Evolutionary conservation across 2,329 filamentous ascomycete species (phyloP).

Genomic region (Alternaria gansuensis): DNA sequence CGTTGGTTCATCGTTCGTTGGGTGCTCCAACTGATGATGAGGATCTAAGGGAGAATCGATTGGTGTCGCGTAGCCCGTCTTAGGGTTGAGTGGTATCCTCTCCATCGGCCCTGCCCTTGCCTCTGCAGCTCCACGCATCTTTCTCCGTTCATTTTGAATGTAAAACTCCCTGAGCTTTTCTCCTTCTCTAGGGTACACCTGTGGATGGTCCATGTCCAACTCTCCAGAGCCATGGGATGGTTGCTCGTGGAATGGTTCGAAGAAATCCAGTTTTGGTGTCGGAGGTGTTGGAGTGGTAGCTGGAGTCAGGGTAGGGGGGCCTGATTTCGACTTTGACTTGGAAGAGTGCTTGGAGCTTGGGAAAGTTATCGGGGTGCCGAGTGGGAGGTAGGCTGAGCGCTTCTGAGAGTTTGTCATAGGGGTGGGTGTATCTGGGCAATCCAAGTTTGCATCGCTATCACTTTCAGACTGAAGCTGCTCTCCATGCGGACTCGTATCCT

Average conservation of each 20-base stretch:
- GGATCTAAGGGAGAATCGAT: too few relatives aligned
- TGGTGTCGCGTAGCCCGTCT: not conserved
- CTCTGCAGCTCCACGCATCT: not conserved
- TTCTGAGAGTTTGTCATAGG: constrained; percentile 32
- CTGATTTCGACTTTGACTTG: not conserved
- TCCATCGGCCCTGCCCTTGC: not conserved
- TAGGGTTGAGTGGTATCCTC: not conserved
- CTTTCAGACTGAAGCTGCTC: constrained; percentile 3
- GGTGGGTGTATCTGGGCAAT: constrained; percentile 34
- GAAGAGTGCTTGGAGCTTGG: not conserved
- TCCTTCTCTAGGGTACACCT: not conserved
- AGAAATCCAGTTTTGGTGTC: constrained; percentile 2
- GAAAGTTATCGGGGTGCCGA: constrained; percentile 11
- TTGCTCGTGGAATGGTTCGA: constrained; percentile 1
- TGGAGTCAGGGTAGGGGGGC: not conserved
- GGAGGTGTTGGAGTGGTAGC: constrained; percentile 6
- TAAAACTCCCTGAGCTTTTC: not conserved
- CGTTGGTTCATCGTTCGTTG: not conserved
- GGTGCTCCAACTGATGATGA: not conserved
- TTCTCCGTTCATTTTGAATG: not conserved
- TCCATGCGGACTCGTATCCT: not conserved
- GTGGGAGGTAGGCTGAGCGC: constrained; percentile 25
- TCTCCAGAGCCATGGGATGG: not conserved
- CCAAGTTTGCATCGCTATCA: not conserved
- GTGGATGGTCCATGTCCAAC: not conserved